phyloP scores from a whole-genome alignment of 306 rosid genomes.

The Prunus armeniaca region DNA sequence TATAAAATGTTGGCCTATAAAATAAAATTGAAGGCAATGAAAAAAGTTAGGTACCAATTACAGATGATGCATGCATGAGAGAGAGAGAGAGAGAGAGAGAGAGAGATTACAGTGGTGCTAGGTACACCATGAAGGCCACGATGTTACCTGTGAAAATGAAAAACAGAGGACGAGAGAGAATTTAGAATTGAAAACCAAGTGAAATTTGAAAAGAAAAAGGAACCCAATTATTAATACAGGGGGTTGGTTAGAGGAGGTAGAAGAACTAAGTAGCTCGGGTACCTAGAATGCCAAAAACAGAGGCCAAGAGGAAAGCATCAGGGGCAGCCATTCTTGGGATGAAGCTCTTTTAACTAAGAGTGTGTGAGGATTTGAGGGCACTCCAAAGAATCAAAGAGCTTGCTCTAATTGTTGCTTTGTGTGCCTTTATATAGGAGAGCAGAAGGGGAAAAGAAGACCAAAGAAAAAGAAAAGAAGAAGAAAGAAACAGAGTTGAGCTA shows the following conservation, averaged over 20 bases:
- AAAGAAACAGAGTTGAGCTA: not conserved
- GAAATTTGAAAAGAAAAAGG: not conserved
- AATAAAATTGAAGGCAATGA: not conserved
- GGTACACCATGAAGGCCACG: conserved; percentile 25
- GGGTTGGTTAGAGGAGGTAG: not conserved
- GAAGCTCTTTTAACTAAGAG: not conserved
- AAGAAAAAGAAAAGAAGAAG: not conserved
- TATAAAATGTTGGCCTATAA: conserved; percentile 36
- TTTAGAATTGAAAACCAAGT: not conserved
- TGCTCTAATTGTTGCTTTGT: not conserved
- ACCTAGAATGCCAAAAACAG: conserved; percentile 41
- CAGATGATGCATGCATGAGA: not conserved
- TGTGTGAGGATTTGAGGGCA: not conserved
- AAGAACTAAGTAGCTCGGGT: not conserved
- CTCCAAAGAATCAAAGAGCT: conserved; percentile 13
- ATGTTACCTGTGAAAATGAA: conserved; percentile 13
- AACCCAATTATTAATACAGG: not conserved
- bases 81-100: not conserved
- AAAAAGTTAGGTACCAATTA: not conserved
- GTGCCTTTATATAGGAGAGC: not conserved
- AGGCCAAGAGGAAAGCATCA: conserved; percentile 21
- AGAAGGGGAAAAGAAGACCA: not conserved
- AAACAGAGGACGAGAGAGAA: not conserved
- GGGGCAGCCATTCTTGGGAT: conserved; percentile 25
- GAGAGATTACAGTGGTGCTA: conserved; percentile 33